These are phyloP conservation scores for Poteriospumella lacustris DNA, from an alignment of 108 stramenopile species.

Conservation along the genomic window DNA sequence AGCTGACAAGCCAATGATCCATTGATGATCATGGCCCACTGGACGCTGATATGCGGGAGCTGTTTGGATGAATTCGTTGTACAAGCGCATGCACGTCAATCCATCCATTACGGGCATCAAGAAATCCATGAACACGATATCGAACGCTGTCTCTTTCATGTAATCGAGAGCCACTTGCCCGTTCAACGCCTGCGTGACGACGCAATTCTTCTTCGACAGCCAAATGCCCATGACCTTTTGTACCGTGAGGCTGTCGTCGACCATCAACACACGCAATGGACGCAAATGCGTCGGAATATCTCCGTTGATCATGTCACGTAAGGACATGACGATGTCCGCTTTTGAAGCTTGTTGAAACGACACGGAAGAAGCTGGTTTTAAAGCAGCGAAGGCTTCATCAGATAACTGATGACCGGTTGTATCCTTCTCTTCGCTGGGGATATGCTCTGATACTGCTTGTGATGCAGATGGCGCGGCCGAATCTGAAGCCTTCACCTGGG, in stretches of 20 bases:
- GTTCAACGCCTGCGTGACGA: neutral
- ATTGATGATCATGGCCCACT: neutral
- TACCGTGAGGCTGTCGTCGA: neutral
- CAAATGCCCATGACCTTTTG: neutral
- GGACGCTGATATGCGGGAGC: neutral
- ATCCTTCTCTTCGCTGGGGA: too few species aligned
- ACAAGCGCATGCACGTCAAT: slow-evolving; percentile 72
- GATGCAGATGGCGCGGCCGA: too few species aligned
- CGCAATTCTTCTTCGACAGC: neutral
- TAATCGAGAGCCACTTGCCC: slow-evolving; percentile 30
- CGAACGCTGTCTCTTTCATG: slow-evolving; percentile 76
- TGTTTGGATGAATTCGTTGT: slow-evolving; percentile 65
- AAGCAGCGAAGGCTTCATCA: too few species aligned
- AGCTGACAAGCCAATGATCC: slow-evolving; percentile 3
- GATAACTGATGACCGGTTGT: too few species aligned
- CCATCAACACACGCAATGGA: neutral
- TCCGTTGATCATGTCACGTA: too few species aligned
- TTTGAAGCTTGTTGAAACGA: too few species aligned
- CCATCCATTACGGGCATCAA: slow-evolving; percentile 93
- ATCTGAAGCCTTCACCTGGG: too few species aligned
- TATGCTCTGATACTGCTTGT: too few species aligned
- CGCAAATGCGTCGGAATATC: neutral
- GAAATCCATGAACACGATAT: slow-evolving; percentile 90
- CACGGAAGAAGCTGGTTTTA: too few species aligned
- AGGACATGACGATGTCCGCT: too few species aligned